A percentile compares a stretch with the other conserved stretches of the same genome.
Conservation (phyloP, 768 basidiomycete species). For the Serendipita vermifera region DNA sequence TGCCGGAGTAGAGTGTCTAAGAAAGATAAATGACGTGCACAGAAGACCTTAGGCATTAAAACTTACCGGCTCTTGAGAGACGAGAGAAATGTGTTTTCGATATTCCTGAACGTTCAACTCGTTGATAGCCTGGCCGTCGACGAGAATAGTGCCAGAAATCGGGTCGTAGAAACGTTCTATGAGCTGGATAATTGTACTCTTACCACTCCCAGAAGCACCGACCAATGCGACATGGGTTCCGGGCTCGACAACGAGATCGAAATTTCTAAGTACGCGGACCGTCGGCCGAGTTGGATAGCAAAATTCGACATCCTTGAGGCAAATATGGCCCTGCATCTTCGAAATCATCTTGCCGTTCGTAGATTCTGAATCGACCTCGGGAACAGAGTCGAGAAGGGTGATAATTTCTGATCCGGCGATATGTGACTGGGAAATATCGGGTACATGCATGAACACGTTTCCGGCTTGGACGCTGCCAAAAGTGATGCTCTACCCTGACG, state of each 20-base stretch:
- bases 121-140: slow-evolving; percentile 80
- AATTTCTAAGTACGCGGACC: slow-evolving; percentile 67
- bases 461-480: slow-evolving; percentile 82
- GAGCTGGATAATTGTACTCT: slow-evolving; percentile 73
- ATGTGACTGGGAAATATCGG: slow-evolving; percentile 76
- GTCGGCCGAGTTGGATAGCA: slow-evolving; percentile 79
- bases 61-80: slow-evolving; percentile 72
- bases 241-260: slow-evolving; percentile 57
- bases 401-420: slow-evolving; percentile 64
- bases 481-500: slow-evolving; percentile 53
- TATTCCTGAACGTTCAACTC: slow-evolving; percentile 74
- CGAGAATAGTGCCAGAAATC: slow-evolving; percentile 61
- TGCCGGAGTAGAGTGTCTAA: not conserved
- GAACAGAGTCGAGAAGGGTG: slow-evolving; percentile 54
- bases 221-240: slow-evolving; percentile 85
- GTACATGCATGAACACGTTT: slow-evolving; percentile 74
- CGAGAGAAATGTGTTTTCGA: slow-evolving; percentile 72
- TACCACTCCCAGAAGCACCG: slow-evolving; percentile 69
- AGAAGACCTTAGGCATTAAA: slow-evolving; percentile 44
- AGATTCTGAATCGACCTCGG: slow-evolving; percentile 73
- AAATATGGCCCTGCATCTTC: slow-evolving; percentile 46
- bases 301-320: slow-evolving; percentile 73
- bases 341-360: slow-evolving; percentile 44
- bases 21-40: not conserved
- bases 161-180: slow-evolving; percentile 91